phyloP scores from a whole-genome alignment of 2,329 filamentous ascomycete species.

The Cladosporium halotolerans region DNA sequence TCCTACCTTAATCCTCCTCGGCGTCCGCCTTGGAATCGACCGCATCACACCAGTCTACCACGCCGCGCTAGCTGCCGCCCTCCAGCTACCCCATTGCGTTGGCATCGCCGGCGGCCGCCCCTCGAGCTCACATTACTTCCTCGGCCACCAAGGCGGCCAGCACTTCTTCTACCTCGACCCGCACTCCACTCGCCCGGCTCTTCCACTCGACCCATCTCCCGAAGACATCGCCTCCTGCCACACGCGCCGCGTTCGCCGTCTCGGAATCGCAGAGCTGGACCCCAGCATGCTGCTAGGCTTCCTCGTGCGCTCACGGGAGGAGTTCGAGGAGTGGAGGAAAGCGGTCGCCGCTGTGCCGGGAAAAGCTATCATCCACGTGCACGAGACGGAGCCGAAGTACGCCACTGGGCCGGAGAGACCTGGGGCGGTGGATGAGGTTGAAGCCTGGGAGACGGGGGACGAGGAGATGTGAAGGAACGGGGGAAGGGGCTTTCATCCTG shows the following conservation, averaged over 20 bases:
- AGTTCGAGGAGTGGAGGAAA: constrained; percentile 78
- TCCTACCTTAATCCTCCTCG: constrained; percentile 82
- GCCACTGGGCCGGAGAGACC: constrained; percentile 53
- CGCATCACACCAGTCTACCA: constrained; percentile 92
- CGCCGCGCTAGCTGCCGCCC: constrained; percentile 77
- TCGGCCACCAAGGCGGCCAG: constrained; percentile 61
- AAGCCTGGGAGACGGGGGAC: constrained; percentile 62
- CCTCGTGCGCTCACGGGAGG: constrained; percentile 71
- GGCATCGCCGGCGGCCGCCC: constrained; percentile 93
- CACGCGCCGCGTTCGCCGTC: constrained; percentile 71
- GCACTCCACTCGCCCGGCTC: constrained; percentile 71
- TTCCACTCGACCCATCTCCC: constrained; percentile 53
- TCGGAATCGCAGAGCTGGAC: constrained; percentile 90
- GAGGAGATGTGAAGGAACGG: constrained; percentile 14
- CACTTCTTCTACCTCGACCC: constrained; percentile 93
- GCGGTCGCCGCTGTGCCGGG: constrained; percentile 38
- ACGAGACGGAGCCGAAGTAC: constrained; percentile 58
- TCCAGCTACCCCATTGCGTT: constrained; percentile 88
- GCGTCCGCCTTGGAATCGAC: constrained; percentile 85
- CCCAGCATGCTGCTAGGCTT: constrained; percentile 97
- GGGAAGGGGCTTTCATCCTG: too few species aligned
- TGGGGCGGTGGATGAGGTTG: constrained; percentile 80
- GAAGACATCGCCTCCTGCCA: constrained; percentile 81
- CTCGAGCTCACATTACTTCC: constrained; percentile 77
- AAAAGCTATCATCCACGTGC: constrained; percentile 74